Percentiles rank a stretch among this genome's conserved stretches.
Evolutionary conservation across 2,329 filamentous ascomycete species (phyloP).

Genomic region (Setomelanomma holmii): DNA sequence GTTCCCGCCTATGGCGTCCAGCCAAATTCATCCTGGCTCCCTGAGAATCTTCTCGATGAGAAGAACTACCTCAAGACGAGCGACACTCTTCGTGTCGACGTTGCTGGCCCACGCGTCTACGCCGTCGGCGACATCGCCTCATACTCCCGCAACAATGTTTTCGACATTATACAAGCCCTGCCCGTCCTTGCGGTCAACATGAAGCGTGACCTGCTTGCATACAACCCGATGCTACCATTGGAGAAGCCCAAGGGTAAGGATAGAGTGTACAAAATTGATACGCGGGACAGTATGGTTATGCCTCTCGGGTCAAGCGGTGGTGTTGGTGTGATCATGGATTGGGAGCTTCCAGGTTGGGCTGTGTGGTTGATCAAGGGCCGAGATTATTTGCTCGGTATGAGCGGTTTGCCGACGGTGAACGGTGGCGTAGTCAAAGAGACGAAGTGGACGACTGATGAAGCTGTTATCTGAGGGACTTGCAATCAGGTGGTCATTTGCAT

Average conservation of each 20-base stretch:
- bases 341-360: constrained; percentile 46
- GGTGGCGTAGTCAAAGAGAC: constrained; percentile 36
- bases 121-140: constrained; percentile 56
- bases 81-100: constrained; percentile 55
- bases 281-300: constrained; percentile 36
- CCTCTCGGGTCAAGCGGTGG: constrained; percentile 43
- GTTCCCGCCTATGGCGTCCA: constrained; percentile 60
- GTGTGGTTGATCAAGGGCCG: constrained; percentile 52
- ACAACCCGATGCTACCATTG: constrained; percentile 21
- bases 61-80: constrained; percentile 59
- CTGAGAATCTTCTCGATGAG: constrained; percentile 54
- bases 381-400: constrained; percentile 47
- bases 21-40: constrained; percentile 62
- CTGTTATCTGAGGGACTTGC: constrained; percentile 16
- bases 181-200: constrained; percentile 55
- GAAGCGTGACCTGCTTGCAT: constrained; percentile 54
- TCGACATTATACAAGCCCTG: constrained; percentile 50
- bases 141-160: constrained; percentile 51
- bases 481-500: not conserved
- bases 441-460: constrained; percentile 34
- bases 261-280: constrained; percentile 26
- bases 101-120: constrained; percentile 56
- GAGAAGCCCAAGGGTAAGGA: constrained; percentile 36
- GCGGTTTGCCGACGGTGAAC: constrained; percentile 12
- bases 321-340: constrained; percentile 48